A percentile compares a stretch with the other conserved stretches of the same genome.
phyloP scores from a whole-genome alignment of 2,329 filamentous ascomycete genomes.

The Rhinocladiella mackenziei region DNA sequence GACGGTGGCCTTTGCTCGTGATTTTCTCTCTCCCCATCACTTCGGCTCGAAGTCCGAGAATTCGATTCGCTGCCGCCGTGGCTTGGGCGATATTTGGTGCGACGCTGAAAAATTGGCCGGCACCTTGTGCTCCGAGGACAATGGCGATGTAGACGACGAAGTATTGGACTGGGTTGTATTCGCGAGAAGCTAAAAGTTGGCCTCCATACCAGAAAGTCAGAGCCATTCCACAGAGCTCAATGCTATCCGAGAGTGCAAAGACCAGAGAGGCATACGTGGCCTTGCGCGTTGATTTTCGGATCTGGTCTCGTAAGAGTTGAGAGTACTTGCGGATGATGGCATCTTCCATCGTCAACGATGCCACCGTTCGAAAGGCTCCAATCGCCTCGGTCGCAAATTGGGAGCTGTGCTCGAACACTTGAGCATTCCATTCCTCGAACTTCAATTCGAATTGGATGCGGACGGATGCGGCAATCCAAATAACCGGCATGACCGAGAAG shows the following conservation, averaged over 20 bases:
- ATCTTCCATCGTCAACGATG: constrained; percentile 65
- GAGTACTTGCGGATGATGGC: constrained; percentile 61
- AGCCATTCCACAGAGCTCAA: constrained; percentile 61
- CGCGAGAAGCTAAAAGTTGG: constrained; percentile 51
- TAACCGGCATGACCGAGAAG: constrained; percentile 54
- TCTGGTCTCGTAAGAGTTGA: constrained; percentile 56
- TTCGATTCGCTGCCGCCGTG: constrained; percentile 37
- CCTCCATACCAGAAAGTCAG: constrained; percentile 63
- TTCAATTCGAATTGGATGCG: constrained; percentile 24
- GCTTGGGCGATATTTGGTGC: constrained; percentile 52
- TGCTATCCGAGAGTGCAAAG: constrained; percentile 66
- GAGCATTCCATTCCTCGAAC: constrained; percentile 24
- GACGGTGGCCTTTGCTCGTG: constrained; percentile 57
- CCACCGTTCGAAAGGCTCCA: constrained; percentile 68
- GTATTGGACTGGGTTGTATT: constrained; percentile 48
- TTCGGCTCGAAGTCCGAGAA: constrained; percentile 32
- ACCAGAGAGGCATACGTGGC: constrained; percentile 60
- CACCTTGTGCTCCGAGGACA: constrained; percentile 63
- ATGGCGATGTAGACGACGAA: constrained; percentile 62
- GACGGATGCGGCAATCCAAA: constrained; percentile 47
- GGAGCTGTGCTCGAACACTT: constrained; percentile 55
- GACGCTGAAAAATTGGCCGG: constrained; percentile 65
- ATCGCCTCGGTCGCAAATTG: constrained; percentile 73
- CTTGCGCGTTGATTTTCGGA: constrained; percentile 56
- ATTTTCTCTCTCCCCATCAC: constrained; percentile 27